Percentiles rank a stretch among this genome's conserved stretches.
Evolutionary conservation across 2,329 filamentous ascomycete genomes (phyloP).

Genomic region (Claviceps sp.): DNA sequence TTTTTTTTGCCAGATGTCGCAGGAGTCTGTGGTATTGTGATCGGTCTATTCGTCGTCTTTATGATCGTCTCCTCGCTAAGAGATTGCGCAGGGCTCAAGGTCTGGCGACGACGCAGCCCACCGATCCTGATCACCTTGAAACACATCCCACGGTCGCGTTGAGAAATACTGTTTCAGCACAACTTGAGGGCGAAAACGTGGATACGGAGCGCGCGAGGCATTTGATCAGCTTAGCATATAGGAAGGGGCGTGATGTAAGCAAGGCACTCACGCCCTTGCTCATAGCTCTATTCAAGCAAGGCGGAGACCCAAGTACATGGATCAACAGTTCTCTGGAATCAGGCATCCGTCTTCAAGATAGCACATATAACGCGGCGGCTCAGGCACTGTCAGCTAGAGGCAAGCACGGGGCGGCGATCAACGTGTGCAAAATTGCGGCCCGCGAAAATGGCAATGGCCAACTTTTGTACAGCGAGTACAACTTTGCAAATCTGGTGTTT

Average conservation of each 20-base stretch:
- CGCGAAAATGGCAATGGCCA: constrained; percentile 22
- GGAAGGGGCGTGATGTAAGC: constrained; percentile 28
- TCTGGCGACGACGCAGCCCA: constrained; percentile 23
- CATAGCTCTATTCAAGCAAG: constrained; percentile 21
- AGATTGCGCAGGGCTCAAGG: neutral
- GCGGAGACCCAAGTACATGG: constrained; percentile 14
- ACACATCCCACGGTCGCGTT: constrained; percentile 16
- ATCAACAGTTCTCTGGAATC: constrained; percentile 16
- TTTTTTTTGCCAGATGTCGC: constrained; percentile 16
- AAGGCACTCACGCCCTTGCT: constrained; percentile 26
- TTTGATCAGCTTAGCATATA: constrained; percentile 27
- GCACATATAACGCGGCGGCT: constrained; percentile 23
- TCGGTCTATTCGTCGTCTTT: constrained; percentile 9
- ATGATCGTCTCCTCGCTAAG: constrained; percentile 1
- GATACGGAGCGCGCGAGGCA: constrained; percentile 20
- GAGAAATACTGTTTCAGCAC: constrained; percentile 33
- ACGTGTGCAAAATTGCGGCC: constrained; percentile 23
- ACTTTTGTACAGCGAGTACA: constrained; percentile 23
- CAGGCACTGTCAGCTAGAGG: constrained; percentile 17
- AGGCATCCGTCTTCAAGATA: constrained; percentile 20
- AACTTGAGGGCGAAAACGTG: constrained; percentile 19
- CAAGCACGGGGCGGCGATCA: constrained; percentile 16
- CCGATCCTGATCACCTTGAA: neutral
- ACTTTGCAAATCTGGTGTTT: constrained; percentile 24
- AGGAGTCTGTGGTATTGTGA: constrained; percentile 22